A percentile compares a stretch with the other conserved stretches of the same genome.
These are phyloP conservation scores for Stemphylium beticola DNA, from an alignment of 2,329 filamentous ascomycete genomes.

Conservation along the genomic window DNA sequence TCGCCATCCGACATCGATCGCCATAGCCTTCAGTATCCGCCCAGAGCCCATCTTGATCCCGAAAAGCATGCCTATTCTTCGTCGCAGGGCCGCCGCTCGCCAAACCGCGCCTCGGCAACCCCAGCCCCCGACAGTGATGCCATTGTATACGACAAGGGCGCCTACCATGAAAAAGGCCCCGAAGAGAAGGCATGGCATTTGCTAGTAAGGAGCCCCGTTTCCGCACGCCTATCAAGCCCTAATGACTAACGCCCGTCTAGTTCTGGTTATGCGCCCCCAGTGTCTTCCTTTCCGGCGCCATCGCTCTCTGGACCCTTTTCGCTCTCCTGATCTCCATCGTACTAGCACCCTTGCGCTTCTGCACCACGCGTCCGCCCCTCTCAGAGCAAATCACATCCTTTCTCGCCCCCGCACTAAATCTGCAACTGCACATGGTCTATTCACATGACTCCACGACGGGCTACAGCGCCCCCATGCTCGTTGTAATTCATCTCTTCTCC, in stretches of 20 bases:
- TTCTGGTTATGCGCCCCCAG: conserved; percentile 62
- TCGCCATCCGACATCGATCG: conserved; percentile 11
- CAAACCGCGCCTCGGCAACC: conserved; percentile 26
- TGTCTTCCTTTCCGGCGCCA: conserved; percentile 60
- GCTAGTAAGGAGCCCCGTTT: conserved; percentile 39
- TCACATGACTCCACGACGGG: conserved; percentile 48
- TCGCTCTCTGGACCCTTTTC: conserved; percentile 59
- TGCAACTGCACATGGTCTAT: conserved; percentile 58
- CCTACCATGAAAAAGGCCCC: conserved; percentile 48
- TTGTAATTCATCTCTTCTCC: conserved; percentile 61
- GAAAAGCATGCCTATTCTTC: conserved; percentile 38
- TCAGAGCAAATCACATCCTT: conserved; percentile 58
- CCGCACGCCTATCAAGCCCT: neutral
- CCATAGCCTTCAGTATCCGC: conserved; percentile 26
- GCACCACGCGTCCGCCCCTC: conserved; percentile 56
- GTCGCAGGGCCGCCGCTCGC: conserved; percentile 25
- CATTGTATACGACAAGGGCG: conserved; percentile 43
- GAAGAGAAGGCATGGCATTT: conserved; percentile 54
- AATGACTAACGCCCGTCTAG: conserved; percentile 39
- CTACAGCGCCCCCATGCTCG: conserved; percentile 52
- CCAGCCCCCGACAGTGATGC: conserved; percentile 27
- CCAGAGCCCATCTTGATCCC: conserved; percentile 40
- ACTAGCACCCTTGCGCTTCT: conserved; percentile 62
- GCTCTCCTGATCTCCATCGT: conserved; percentile 57
- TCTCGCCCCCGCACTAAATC: conserved; percentile 60